Evolutionary conservation across 2,329 filamentous ascomycete species (phyloP).

Genomic region (Trichoderma polysporum): DNA sequence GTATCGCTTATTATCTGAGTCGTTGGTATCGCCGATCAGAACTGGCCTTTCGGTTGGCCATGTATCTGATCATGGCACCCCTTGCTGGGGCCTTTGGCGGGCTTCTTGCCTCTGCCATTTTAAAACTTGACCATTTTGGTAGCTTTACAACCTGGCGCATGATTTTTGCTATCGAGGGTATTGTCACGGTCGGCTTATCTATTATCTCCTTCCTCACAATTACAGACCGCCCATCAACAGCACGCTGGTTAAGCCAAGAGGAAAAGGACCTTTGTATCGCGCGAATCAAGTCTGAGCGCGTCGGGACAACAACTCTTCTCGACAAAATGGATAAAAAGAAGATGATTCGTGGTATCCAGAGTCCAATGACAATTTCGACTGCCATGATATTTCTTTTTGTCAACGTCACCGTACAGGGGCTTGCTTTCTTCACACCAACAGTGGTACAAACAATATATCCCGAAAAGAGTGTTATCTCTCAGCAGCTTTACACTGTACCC

Average conservation of each 20-base stretch:
- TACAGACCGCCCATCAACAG: slow-evolving; percentile 67
- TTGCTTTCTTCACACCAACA: slow-evolving; percentile 68
- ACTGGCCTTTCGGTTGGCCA: no score
- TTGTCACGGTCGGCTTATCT: slow-evolving; percentile 54
- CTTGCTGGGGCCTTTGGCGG: slow-evolving; percentile 71
- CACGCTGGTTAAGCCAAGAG: no score
- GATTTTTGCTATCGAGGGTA: slow-evolving; percentile 70
- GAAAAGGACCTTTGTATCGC: no score
- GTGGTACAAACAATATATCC: slow-evolving; percentile 70
- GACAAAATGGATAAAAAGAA: no score
- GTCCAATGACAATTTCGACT: slow-evolving; percentile 58
- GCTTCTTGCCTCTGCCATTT: slow-evolving; percentile 62
- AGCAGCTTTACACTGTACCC: slow-evolving; percentile 69
- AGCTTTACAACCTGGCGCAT: slow-evolving; percentile 60
- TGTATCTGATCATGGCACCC: no score
- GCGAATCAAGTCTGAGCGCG: no score
- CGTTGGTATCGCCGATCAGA: slow-evolving; percentile 71
- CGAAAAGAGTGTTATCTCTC: slow-evolving; percentile 52
- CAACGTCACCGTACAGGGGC: slow-evolving; percentile 47
- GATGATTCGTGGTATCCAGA: slow-evolving; percentile 60
- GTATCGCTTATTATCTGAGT: slow-evolving; percentile 71
- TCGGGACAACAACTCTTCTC: no score
- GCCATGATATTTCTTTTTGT: slow-evolving; percentile 60
- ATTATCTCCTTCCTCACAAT: slow-evolving; percentile 62
- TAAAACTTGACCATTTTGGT: slow-evolving; percentile 60